phyloP scores from a whole-genome alignment of 352 stramenopile genomes.

The Phytophthora tubulina region DNA sequence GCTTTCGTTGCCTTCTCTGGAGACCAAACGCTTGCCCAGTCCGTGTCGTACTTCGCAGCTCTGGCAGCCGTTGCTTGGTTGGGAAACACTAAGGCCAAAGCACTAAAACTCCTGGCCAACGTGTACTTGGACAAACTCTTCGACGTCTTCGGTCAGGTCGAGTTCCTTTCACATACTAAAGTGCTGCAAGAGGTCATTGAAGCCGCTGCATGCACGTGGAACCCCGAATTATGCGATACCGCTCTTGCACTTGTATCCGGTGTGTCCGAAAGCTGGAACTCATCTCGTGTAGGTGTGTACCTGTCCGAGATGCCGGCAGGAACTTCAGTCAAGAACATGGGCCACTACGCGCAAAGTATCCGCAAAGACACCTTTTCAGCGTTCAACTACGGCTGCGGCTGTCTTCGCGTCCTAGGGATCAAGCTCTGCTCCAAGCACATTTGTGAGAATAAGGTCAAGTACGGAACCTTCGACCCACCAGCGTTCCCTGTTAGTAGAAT shows the following conservation, averaged over 20 bases:
- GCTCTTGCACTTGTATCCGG: slow-evolving; percentile 47
- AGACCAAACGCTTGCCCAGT: slow-evolving; percentile 57
- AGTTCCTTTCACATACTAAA: slow-evolving; percentile 48
- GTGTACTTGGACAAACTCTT: slow-evolving; percentile 56
- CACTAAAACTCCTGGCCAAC: slow-evolving; percentile 40
- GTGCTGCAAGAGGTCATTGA: slow-evolving; percentile 50
- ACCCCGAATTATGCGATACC: slow-evolving; percentile 46
- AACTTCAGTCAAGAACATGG: slow-evolving; percentile 68
- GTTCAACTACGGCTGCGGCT: slow-evolving; percentile 63
- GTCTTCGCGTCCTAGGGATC: slow-evolving; percentile 40
- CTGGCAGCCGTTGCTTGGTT: slow-evolving; percentile 53
- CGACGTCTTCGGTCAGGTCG: slow-evolving; percentile 41
- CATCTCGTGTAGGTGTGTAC: slow-evolving; percentile 58
- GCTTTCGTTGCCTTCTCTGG: slow-evolving; percentile 59
- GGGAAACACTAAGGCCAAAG: slow-evolving; percentile 36
- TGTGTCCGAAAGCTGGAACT: slow-evolving; percentile 54
- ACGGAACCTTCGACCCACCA: slow-evolving; percentile 55
- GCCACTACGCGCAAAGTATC: slow-evolving; percentile 60
- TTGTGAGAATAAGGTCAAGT: slow-evolving; percentile 63
- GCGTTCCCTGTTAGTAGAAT: slow-evolving; percentile 43
- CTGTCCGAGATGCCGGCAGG: slow-evolving; percentile 59
- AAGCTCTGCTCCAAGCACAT: slow-evolving; percentile 41
- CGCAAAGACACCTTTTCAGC: slow-evolving; percentile 51
- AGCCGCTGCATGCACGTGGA: slow-evolving; percentile 43
- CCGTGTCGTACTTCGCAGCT: slow-evolving; percentile 61